Evolutionary conservation across 2,329 filamentous ascomycete genomes (phyloP).

Genomic region (Beauveria caledonica): DNA sequence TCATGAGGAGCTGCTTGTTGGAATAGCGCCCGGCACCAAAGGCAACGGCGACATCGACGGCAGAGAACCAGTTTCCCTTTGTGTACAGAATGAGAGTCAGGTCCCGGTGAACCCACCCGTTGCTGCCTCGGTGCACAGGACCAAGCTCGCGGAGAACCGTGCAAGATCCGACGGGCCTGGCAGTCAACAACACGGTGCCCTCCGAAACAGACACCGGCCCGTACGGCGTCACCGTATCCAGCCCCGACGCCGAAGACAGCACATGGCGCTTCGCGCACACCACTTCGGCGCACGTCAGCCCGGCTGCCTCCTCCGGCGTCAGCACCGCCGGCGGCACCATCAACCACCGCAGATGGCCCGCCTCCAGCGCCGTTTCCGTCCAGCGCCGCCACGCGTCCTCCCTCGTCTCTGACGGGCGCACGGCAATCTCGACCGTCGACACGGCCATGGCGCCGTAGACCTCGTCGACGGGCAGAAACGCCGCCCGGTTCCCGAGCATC

Average conservation of each 20-base stretch:
- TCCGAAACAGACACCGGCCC: background rate
- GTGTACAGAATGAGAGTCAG: constrained; percentile 4
- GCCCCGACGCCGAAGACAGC: background rate
- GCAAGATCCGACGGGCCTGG: background rate
- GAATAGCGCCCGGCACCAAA: background rate
- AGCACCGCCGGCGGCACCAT: background rate
- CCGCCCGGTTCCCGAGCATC: background rate
- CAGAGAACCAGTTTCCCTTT: background rate
- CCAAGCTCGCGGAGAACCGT: background rate
- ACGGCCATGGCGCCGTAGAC: constrained; percentile 4
- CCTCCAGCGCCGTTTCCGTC: background rate
- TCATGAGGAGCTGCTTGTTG: background rate
- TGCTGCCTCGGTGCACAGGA: background rate
- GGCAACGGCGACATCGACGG: background rate
- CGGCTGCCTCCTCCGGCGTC: background rate
- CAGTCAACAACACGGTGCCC: background rate
- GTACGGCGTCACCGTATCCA: background rate
- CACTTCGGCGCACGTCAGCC: background rate
- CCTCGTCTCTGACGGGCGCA: background rate
- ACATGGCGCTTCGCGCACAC: background rate
- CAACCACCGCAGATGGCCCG: background rate
- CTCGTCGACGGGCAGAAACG: constrained; percentile 3
- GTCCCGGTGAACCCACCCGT: background rate
- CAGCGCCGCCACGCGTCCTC: background rate
- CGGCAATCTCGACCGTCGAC: background rate